phyloP scores from a whole-genome alignment of 768 basidiomycete genomes.

The Hypholoma sublateritium region DNA sequence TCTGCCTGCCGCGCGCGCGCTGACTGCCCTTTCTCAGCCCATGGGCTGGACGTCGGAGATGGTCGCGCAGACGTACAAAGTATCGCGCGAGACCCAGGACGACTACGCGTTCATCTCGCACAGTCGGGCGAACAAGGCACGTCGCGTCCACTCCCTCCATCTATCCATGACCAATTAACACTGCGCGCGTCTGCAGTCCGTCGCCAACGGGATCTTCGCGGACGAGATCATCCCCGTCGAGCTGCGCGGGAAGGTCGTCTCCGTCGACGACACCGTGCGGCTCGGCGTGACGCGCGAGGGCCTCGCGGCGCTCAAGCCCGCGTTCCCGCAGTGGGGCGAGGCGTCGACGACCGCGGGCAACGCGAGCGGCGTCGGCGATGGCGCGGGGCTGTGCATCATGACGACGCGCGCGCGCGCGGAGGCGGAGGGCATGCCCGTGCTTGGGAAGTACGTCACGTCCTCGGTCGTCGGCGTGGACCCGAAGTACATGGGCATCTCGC shows the following conservation, averaged over 20 bases:
- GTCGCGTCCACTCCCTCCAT: background rate
- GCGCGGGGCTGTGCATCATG: slow-evolving; percentile 82
- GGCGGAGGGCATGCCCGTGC: slow-evolving; percentile 71
- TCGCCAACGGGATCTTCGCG: slow-evolving; percentile 69
- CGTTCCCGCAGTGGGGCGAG: slow-evolving; percentile 79
- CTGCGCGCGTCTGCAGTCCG: slow-evolving; percentile 43
- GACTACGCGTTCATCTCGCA: slow-evolving; percentile 89
- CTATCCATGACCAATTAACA: background rate
- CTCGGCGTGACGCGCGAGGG: slow-evolving; percentile 78
- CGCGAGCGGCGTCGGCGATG: slow-evolving; percentile 89
- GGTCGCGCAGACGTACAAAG: slow-evolving; percentile 78
- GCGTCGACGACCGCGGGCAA: slow-evolving; percentile 79
- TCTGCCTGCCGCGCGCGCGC: background rate
- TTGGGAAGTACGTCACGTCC: slow-evolving; percentile 82
- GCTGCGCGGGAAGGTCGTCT: slow-evolving; percentile 63
- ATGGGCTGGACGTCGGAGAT: slow-evolving; percentile 97
- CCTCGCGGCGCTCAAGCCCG: slow-evolving; percentile 79
- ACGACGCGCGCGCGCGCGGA: slow-evolving; percentile 79
- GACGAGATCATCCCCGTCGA: slow-evolving; percentile 90
- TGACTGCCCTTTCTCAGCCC: slow-evolving; percentile 44
- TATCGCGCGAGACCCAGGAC: slow-evolving; percentile 84
- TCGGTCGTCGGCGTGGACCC: slow-evolving; percentile 83
- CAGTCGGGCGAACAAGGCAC: slow-evolving; percentile 69
- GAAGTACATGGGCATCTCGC: slow-evolving; percentile 75
- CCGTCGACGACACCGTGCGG: slow-evolving; percentile 86